Evolutionary conservation across 305 asterid genomes (phyloP).

Genomic region (Fraxinus platypoda): DNA sequence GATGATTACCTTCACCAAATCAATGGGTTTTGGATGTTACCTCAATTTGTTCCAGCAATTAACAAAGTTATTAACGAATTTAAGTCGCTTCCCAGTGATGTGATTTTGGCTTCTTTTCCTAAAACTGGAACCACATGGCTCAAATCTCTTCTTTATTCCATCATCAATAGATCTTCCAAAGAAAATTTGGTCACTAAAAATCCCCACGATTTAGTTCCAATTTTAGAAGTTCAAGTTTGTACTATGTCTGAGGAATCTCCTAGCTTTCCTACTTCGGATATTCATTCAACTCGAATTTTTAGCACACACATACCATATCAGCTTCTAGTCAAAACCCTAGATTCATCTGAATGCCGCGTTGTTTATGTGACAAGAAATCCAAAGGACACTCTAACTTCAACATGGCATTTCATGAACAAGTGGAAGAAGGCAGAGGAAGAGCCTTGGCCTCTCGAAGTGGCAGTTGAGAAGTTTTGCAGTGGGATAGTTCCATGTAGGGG

Average conservation of each 20-base stretch:
- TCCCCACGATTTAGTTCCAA: conserved; percentile 42
- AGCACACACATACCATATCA: conserved; percentile 46
- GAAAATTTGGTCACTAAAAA: conserved; percentile 16
- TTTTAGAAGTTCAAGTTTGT: conserved; percentile 38
- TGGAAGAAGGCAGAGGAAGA: conserved; percentile 23
- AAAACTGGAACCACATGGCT: conserved; percentile 60
- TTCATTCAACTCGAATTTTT: conserved; percentile 19
- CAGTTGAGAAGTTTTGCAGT: conserved; percentile 15
- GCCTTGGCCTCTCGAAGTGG: conserved; percentile 31
- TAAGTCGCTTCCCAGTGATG: conserved; percentile 39
- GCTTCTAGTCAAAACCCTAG: conserved; percentile 27
- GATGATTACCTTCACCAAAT: conserved; percentile 26
- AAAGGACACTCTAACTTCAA: conserved; percentile 44
- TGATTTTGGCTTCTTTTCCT: conserved; percentile 42
- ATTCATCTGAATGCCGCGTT: conserved; percentile 30
- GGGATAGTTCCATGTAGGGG: conserved; percentile 29
- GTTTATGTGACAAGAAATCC: conserved; percentile 46
- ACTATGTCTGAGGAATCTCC: neutral
- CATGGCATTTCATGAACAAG: conserved; percentile 46
- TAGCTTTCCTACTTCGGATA: neutral
- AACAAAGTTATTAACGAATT: conserved; percentile 30
- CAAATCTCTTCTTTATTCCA: conserved; percentile 40
- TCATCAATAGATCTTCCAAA: conserved; percentile 32
- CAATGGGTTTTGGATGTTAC: conserved; percentile 40
- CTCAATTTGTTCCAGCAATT: conserved; percentile 23